These are phyloP conservation scores for Penicillium fuscoglaucum DNA, from an alignment of 2,329 filamentous ascomycete genomes.

Conservation along the genomic window DNA sequence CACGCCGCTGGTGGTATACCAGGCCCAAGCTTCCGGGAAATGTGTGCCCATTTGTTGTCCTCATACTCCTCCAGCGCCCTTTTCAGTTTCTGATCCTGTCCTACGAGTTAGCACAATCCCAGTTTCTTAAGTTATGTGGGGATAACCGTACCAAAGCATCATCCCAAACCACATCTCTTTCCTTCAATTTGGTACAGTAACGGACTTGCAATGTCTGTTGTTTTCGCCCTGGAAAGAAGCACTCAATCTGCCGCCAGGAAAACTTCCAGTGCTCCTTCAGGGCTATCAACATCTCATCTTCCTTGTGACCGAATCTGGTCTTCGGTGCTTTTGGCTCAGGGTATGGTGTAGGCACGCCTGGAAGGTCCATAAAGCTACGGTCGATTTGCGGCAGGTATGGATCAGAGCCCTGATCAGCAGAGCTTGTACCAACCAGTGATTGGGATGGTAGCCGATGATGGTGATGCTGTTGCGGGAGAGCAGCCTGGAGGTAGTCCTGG, in stretches of 20 bases:
- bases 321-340: constrained; percentile 57
- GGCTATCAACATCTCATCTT: constrained; percentile 83
- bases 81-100: constrained; percentile 40
- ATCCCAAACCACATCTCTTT: constrained; percentile 90
- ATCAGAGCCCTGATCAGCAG: constrained; percentile 45
- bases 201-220: constrained; percentile 90
- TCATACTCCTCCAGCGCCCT: constrained; percentile 45
- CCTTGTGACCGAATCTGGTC: constrained; percentile 2
- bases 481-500: constrained; percentile 42
- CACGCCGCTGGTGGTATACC: constrained; percentile 87
- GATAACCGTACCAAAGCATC: constrained; percentile 72
- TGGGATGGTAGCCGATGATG: constrained; percentile 79
- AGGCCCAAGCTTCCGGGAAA: constrained; percentile 85
- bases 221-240: constrained; percentile 89
- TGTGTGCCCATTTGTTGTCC: constrained; percentile 83
- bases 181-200: constrained; percentile 93
- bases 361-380: constrained; percentile 82
- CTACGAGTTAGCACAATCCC: neutral
- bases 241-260: constrained; percentile 96
- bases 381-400: neutral
- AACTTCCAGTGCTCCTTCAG: constrained; percentile 92
- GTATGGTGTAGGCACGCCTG: constrained; percentile 82
- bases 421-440: constrained; percentile 63
- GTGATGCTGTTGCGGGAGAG: constrained; percentile 64
- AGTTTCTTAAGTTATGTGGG: neutral